Evolutionary conservation across 257 asterid species (phyloP), one percentile per base, ranked within the genome.

Genomic region (Solanum clarkiae): DNA sequence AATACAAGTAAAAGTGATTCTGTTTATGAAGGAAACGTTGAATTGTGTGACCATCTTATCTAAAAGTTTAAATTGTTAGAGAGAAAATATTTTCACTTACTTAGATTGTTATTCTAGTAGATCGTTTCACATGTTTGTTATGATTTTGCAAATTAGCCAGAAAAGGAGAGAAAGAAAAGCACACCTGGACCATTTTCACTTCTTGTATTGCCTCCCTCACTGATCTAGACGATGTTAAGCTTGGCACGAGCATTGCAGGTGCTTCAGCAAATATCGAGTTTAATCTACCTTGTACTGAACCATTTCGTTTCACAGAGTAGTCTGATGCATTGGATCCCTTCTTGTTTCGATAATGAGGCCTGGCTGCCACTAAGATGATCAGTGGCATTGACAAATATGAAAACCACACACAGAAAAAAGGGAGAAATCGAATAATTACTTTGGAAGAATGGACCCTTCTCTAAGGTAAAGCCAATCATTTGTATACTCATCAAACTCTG

Each of bases 391-490:
- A 54, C 55, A 75, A 49, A 9, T 60, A 2, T 40, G 56, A 81
- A 42, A 82, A 62, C 10, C 6, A 10, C 26, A 32, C 5, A 60
- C 2, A 82, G 16, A 42, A 66, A 63, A 1, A 40, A 62, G 24
- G 45, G 84, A 84, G 12, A 53, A 53, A 0, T 20, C 14, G 45
- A 80, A 20, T 74, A 57, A 70, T 90, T 96, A 96, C 98, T 93
- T 96, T 81, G 99, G 99, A 85, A 96, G 94, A 32, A 96, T 87
- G 45, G 98, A 92, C 80, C 99, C 98, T 88, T 94, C 97, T 8
- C 98, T 94, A 79, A 96, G 99, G 84, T 96, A 96, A 84, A 96
- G 98, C 98, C 94, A 94, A 87, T 96, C 99, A 20, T 96, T 96
- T 44, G 99, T 96, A 72, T 96, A 96, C 93, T 96, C 99, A 49